These are phyloP conservation scores for Andrographis paniculata DNA, from an alignment of 305 asterid species.

Conservation along the genomic window DNA sequence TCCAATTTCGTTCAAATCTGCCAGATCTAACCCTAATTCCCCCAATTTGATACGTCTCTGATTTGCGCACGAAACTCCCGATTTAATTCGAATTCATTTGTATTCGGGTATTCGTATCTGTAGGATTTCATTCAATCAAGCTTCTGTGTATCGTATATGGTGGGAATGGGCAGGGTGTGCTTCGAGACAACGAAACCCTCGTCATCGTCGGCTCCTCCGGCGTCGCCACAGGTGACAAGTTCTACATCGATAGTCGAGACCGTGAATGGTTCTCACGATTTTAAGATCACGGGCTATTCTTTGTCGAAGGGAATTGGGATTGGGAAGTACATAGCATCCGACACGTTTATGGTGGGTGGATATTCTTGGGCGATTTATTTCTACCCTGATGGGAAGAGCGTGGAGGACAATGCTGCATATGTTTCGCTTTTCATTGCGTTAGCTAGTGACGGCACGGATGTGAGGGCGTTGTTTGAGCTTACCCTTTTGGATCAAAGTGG, in stretches of 20 bases:
- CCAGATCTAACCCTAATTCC: slow-evolving; percentile 28
- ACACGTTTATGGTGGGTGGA: slow-evolving; percentile 84
- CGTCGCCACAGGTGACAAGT: slow-evolving; percentile 42
- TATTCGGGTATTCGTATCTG: background rate
- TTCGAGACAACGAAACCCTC: slow-evolving; percentile 44
- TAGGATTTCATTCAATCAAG: slow-evolving; percentile 7
- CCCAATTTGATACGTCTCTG: slow-evolving; percentile 1
- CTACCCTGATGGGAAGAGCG: slow-evolving; percentile 91
- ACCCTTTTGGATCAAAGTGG: slow-evolving; percentile 93
- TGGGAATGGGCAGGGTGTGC: slow-evolving; percentile 61
- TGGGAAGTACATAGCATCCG: slow-evolving; percentile 80
- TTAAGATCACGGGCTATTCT: slow-evolving; percentile 76
- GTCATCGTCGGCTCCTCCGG: slow-evolving; percentile 28
- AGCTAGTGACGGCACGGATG: slow-evolving; percentile 88
- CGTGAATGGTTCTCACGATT: slow-evolving; percentile 79
- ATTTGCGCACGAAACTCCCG: slow-evolving; percentile 6
- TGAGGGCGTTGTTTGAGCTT: slow-evolving; percentile 90
- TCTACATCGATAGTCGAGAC: slow-evolving; percentile 78
- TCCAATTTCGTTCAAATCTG: slow-evolving; percentile 19
- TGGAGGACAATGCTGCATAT: slow-evolving; percentile 75
- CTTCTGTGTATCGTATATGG: slow-evolving; percentile 21
- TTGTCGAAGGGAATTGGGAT: slow-evolving; percentile 78
- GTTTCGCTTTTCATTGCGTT: slow-evolving; percentile 90
- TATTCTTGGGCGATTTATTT: slow-evolving; percentile 90
- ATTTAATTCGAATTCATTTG: background rate